A percentile compares a stretch with the other conserved stretches of the same genome.
These are phyloP conservation scores for Boletus speciosus DNA, from an alignment of 768 basidiomycete genomes.

Conservation along the genomic window DNA sequence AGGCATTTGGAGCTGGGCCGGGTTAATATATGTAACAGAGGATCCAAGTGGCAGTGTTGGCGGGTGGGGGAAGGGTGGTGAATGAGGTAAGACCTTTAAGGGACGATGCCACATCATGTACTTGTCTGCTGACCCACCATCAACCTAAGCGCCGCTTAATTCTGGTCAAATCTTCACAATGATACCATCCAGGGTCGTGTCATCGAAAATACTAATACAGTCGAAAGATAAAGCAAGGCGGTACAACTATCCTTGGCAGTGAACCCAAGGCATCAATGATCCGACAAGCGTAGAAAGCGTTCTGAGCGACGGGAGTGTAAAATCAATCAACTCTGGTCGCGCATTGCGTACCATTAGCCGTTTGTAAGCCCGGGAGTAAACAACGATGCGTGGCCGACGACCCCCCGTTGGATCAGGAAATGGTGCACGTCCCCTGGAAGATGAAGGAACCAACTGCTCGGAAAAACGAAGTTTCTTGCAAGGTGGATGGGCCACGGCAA, in stretches of 20 bases:
- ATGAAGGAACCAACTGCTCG: background rate
- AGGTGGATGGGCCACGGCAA: background rate
- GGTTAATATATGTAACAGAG: background rate
- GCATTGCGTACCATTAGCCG: conserved; percentile 3
- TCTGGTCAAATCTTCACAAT: too few species aligned
- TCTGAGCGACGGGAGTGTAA: conserved; percentile 31
- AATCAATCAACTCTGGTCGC: conserved; percentile 25
- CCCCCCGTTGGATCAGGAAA: conserved; percentile 9
- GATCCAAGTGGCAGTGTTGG: conserved; percentile 1
- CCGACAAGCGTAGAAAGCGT: conserved; percentile 32
- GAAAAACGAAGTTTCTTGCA: conserved; percentile 27
- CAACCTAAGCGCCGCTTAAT: too few species aligned
- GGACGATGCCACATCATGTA: too few species aligned
- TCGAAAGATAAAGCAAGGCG: background rate
- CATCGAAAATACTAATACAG: background rate
- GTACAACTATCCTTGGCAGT: conserved; percentile 8
- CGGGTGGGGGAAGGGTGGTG: background rate
- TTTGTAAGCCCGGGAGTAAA: conserved; percentile 13
- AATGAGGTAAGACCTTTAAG: background rate
- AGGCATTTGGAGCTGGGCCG: too few species aligned
- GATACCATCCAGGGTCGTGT: background rate
- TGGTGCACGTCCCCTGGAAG: conserved; percentile 13
- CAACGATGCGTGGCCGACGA: conserved; percentile 17
- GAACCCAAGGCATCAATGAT: conserved; percentile 30
- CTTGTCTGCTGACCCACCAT: too few species aligned